Evolutionary conservation across 1,284 basidiomycete species (phyloP).

Genomic region (Cutaneotrichosporon sp.): DNA sequence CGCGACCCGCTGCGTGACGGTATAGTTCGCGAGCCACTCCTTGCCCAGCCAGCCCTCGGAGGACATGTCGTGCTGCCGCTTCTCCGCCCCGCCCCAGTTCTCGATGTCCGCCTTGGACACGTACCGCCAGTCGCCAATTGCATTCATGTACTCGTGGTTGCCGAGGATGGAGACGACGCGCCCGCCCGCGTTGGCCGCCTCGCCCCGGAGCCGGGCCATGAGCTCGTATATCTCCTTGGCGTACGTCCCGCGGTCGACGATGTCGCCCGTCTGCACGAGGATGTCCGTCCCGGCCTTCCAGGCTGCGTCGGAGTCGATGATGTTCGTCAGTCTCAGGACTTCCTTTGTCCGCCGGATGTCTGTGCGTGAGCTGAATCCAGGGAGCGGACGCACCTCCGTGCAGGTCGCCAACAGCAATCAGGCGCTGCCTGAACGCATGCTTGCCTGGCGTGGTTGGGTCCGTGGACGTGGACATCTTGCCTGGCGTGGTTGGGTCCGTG

Average conservation of each 20-base stretch:
- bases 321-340: constrained; percentile 69
- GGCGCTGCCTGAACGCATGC: constrained; percentile 32
- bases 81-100: constrained; percentile 66
- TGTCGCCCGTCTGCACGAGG: constrained; percentile 89
- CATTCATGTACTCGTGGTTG: constrained; percentile 69
- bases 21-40: constrained; percentile 82
- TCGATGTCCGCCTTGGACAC: constrained; percentile 72
- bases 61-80: constrained; percentile 64
- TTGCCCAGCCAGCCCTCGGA: constrained; percentile 71
- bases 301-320: constrained; percentile 61
- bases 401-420: constrained; percentile 72
- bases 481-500: no score
- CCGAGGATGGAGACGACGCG: constrained; percentile 71
- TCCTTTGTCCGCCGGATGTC: constrained; percentile 63
- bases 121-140: constrained; percentile 85
- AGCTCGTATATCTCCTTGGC: constrained; percentile 73
- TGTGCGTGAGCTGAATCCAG: constrained; percentile 9
- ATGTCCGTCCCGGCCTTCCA: constrained; percentile 76
- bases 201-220: constrained; percentile 73
- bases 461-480: no score
- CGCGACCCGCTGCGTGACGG: constrained; percentile 71
- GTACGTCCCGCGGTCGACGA: constrained; percentile 84
- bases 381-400: constrained; percentile 56
- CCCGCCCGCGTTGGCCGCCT: constrained; percentile 66
- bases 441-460: constrained; percentile 1